These are phyloP conservation scores for Simplicillium aogashimaense DNA, from an alignment of 2,329 filamentous ascomycete species.

Conservation along the genomic window DNA sequence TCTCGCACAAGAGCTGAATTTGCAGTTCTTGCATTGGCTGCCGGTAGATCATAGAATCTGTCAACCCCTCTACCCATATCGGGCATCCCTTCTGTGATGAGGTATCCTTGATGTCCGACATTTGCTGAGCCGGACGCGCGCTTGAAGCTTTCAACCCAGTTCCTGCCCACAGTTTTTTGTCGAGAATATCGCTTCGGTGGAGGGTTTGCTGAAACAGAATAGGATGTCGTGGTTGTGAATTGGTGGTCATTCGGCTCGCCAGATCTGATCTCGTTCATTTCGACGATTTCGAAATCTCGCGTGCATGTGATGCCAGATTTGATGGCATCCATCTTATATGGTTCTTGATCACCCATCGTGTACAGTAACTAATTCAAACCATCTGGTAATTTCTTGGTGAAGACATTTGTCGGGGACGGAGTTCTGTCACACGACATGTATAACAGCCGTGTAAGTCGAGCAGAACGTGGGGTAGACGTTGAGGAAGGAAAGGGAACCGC, in stretches of 20 bases:
- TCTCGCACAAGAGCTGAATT: conserved; percentile 59
- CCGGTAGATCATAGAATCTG: conserved; percentile 35
- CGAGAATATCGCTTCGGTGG: background rate
- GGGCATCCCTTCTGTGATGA: conserved; percentile 12
- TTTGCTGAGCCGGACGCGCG: conserved; percentile 37
- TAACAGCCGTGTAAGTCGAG: too few species aligned
- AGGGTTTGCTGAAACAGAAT: conserved; percentile 5
- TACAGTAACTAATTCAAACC: background rate
- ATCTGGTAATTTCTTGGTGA: too few species aligned
- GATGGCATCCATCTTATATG: conserved; percentile 5
- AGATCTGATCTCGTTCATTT: conserved; percentile 8
- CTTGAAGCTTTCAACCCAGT: conserved; percentile 44
- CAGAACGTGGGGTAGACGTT: too few species aligned
- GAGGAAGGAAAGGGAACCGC: too few species aligned
- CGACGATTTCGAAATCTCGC: conserved; percentile 10
- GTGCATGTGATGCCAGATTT: conserved; percentile 9
- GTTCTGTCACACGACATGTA: too few species aligned
- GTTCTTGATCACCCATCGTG: conserved; percentile 4
- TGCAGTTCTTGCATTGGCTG: conserved; percentile 57
- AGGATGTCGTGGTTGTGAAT: conserved; percentile 7
- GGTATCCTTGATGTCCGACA: conserved; percentile 18
- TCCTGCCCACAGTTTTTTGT: conserved; percentile 13
- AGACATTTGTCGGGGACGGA: too few species aligned
- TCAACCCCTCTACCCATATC: conserved; percentile 10
- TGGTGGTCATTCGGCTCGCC: background rate